Evolutionary conservation across 345 rosid genomes (phyloP).

Genomic region (Noccaea bulbosa): DNA sequence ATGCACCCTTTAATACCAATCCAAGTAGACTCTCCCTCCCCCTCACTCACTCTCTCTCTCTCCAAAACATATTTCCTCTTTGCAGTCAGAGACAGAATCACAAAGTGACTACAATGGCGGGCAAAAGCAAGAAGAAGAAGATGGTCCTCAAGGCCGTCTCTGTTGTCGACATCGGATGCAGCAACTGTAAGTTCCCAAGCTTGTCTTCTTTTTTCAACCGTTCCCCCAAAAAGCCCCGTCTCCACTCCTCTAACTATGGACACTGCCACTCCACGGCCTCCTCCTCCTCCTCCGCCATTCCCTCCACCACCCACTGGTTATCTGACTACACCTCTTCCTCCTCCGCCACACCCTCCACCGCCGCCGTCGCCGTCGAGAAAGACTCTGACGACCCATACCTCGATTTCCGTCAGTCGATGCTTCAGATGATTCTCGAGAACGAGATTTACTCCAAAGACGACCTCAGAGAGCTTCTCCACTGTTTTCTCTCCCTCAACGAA

Average conservation of each 20-base stretch:
- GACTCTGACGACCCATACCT: constrained; percentile 91
- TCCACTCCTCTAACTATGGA: constrained; percentile 24
- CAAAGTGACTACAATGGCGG: constrained; percentile 35
- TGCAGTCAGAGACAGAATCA: constrained; percentile 17
- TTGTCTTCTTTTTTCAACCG: constrained; percentile 58
- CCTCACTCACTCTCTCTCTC: constrained; percentile 3
- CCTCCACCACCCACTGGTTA: constrained; percentile 44
- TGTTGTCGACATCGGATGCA: constrained; percentile 67
- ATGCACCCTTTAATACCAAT: constrained; percentile 44
- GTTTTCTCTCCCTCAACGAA: constrained; percentile 83
- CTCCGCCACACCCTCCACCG: constrained; percentile 34
- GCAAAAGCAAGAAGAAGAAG: constrained; percentile 50
- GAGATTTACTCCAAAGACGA: constrained; percentile 85
- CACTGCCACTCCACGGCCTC: constrained; percentile 42
- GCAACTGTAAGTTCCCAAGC: constrained; percentile 66
- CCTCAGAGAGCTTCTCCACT: constrained; percentile 74
- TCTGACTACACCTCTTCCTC: constrained; percentile 44
- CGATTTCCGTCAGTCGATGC: constrained; percentile 91
- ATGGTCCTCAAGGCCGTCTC: constrained; percentile 57
- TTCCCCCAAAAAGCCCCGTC: constrained; percentile 42
- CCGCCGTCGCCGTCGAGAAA: constrained; percentile 88
- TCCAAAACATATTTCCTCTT: constrained; percentile 5
- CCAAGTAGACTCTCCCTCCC: constrained; percentile 24
- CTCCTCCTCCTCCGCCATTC: constrained; percentile 39
- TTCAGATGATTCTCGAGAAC: constrained; percentile 92